Base-by-base conservation (phyloP, 225 moss, liverwort and hornwort species). In the Sphagnum contortum region DNA sequence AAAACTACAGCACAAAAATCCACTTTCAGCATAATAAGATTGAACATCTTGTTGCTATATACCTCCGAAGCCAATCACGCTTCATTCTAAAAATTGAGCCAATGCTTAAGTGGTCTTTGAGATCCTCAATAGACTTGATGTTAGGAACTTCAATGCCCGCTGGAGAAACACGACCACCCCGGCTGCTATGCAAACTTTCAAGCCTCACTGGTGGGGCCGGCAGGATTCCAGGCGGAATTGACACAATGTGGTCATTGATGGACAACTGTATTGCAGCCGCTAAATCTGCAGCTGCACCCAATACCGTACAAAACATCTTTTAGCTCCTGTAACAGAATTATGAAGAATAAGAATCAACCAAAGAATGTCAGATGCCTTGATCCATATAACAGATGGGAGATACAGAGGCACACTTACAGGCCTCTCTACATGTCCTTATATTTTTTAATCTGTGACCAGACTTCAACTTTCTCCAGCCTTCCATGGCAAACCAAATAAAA, bases 31-130 rank as follows among this genome's bases (percentile, higher is more conserved):
- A 29, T 29, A 29, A 29, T 29, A 29, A 29, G 29, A 29, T 29
- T 29, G 29, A 29, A 29, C 29, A 29, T 29, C 29, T 29, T 29
- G 29, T 29, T 29, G 29, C 29, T 29, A 1, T 29, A 74, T 69
- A 98, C 98, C 98, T 93, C 59, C 91, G 81, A 13, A 98, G 84
- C 98, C 98, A 98, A 58, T 98, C 98, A 61, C 98, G 87, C 75
- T 93, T 98, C 98, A 98, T 91, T 80, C 82, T 91, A 71, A 98
- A 98, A 44, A 98, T 85, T 61, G 98, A 98, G 61, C 98, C 93
- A 29, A 92, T 89, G 68, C 93, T 98, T n/a, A 98, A 68, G 57
- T 92, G 98, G 72, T 93, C 98, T 65, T 93, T 98, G 50, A 93
- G 91, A 67, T 91, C 98, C 71, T 93, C 87, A 45, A 98, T 98